Conservation (phyloP, 176 grass and related monocot species). For the Urochloa ruziziensis region DNA sequence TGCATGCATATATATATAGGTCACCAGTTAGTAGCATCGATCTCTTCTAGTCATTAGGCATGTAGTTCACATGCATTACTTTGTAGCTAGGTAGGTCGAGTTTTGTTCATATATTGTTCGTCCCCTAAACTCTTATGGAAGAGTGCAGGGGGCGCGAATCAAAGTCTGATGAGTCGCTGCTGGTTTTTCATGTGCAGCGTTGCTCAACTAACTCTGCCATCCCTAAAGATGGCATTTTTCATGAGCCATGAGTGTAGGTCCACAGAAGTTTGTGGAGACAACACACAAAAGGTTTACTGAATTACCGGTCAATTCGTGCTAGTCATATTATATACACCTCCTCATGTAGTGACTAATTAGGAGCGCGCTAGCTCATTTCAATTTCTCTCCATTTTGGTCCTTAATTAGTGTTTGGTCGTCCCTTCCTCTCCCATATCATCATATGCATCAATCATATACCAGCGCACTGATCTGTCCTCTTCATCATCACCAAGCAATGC, state of each 20-base stretch:
- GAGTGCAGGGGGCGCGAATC: constrained; percentile 18
- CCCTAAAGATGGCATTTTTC: background rate
- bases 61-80: background rate
- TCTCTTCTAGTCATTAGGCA: background rate
- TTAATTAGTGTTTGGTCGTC: too few species aligned
- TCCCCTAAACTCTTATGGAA: constrained; percentile 32
- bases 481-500: constrained; percentile 2
- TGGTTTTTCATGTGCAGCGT: constrained; percentile 47
- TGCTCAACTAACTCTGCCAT: background rate
- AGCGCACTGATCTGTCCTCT: background rate
- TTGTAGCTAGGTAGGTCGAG: background rate
- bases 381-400: background rate
- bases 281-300: background rate
- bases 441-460: too few species aligned
- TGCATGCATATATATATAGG: constrained; percentile 27
- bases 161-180: constrained; percentile 36
- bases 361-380: background rate
- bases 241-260: background rate
- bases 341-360: background rate
- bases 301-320: background rate
- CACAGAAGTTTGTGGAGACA: constrained; percentile 21
- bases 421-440: background rate
- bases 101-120: background rate
- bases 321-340: background rate
- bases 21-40: background rate